Percentiles rank a stretch among this genome's conserved stretches.
phyloP scores from a whole-genome alignment of 2,329 filamentous ascomycete species.

The Diaporthe sp. region DNA sequence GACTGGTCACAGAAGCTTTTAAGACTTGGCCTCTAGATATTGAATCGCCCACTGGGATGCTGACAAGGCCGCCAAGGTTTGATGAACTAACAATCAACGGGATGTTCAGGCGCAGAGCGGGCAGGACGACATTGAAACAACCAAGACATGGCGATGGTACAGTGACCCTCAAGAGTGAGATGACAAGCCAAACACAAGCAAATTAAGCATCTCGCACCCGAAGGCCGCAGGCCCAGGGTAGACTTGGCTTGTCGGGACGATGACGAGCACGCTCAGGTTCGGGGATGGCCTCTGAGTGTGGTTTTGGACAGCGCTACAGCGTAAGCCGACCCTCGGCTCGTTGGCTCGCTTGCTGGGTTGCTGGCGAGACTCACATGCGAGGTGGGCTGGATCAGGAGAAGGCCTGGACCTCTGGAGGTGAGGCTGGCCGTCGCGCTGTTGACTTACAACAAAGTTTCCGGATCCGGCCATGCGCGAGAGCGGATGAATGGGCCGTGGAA shows the following conservation, averaged over 20 bases:
- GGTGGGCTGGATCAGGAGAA: conserved; percentile 1
- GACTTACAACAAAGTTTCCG: conserved; percentile 15
- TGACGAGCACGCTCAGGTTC: not conserved
- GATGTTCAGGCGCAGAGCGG: conserved; percentile 11
- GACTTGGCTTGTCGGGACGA: conserved; percentile 25
- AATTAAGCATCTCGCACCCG: conserved; percentile 29
- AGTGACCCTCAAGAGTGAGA: conserved; percentile 5
- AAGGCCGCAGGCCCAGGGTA: not conserved
- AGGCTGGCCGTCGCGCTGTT: not conserved
- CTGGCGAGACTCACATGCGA: conserved; percentile 14
- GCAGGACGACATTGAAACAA: conserved; percentile 30
- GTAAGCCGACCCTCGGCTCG: not conserved
- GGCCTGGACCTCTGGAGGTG: not conserved
- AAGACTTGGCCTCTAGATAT: not conserved
- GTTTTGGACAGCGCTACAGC: not conserved
- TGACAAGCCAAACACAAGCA: conserved; percentile 25
- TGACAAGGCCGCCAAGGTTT: conserved; percentile 17
- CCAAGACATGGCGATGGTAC: conserved; percentile 24
- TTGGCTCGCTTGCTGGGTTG: not conserved
- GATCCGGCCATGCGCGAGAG: conserved; percentile 1
- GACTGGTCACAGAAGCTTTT: conserved; percentile 20
- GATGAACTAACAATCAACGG: conserved; percentile 22
- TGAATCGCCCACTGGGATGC: conserved; percentile 8
- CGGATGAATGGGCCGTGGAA: conserved; percentile 11
- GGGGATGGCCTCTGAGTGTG: not conserved